Evolutionary conservation across 2,329 filamentous ascomycete species (phyloP).

Genomic region (Botrytis byssoidea): DNA sequence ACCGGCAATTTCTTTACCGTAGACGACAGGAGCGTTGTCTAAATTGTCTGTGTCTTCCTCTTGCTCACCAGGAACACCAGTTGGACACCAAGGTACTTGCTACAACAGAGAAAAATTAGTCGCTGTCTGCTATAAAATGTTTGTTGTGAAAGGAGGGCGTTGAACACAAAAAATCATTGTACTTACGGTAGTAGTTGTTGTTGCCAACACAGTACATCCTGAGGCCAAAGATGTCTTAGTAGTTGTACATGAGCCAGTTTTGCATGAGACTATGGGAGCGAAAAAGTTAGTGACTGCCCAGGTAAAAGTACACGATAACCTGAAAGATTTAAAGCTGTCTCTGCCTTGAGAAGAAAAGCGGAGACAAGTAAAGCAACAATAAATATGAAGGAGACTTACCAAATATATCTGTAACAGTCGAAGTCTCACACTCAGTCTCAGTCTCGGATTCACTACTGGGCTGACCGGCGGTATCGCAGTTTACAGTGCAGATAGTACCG

Average conservation of each 20-base stretch:
- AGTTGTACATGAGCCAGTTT: background rate
- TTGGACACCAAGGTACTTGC: slow-evolving; percentile 4
- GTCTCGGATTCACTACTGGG: background rate
- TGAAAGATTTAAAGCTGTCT: background rate
- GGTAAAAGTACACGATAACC: background rate
- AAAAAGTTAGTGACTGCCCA: background rate
- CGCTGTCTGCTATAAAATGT: background rate
- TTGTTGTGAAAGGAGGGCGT: background rate
- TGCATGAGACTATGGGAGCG: background rate
- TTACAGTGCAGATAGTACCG: background rate
- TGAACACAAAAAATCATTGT: background rate
- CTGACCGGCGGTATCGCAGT: background rate
- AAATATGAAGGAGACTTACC: background rate
- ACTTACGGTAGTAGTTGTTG: background rate
- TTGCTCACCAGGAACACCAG: background rate
- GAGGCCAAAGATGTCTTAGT: background rate
- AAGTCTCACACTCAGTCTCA: background rate
- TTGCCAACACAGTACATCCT: background rate
- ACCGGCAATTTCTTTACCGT: background rate
- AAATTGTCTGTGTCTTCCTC: background rate
- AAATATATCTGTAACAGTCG: slow-evolving; percentile 5
- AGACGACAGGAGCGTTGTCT: background rate
- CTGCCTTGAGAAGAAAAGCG: background rate
- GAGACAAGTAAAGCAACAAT: background rate
- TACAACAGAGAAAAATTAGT: background rate